Evolutionary conservation across 345 rosid species (phyloP).

Genomic region (Eucalyptus lansdowneana): DNA sequence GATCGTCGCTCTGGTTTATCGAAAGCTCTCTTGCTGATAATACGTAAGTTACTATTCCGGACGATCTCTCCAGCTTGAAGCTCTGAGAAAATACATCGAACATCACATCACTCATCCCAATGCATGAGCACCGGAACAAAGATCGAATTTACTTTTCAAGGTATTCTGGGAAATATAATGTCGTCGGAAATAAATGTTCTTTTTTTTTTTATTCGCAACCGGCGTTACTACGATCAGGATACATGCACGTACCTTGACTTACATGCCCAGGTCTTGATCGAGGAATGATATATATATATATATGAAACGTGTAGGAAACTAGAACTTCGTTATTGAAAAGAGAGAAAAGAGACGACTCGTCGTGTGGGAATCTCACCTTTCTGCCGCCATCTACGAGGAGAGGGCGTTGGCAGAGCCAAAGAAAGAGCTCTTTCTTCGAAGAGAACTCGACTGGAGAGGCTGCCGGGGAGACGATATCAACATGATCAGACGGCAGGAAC

Average conservation of each 20-base stretch:
- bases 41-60: constrained; percentile 28
- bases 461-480: neutral
- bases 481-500: constrained; percentile 36
- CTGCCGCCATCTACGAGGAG: constrained; percentile 10
- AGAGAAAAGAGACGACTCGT: neutral
- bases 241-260: neutral
- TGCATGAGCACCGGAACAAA: neutral
- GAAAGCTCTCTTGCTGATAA: constrained; percentile 57
- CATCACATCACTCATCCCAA: neutral
- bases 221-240: neutral
- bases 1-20: constrained; percentile 29
- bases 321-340: neutral
- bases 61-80: constrained; percentile 40
- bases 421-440: constrained; percentile 16
- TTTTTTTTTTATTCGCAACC: neutral
- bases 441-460: neutral
- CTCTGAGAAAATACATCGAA: constrained; percentile 13
- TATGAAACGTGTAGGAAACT: neutral
- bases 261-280: neutral
- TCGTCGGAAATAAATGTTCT: neutral
- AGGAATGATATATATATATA: neutral
- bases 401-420: constrained; percentile 2
- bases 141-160: neutral
- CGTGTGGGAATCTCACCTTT: neutral
- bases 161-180: neutral